Percentiles rank a stretch among this genome's conserved stretches.
Conservation (phyloP, 2,329 filamentous ascomycete species). For the Lasiodiplodia hormozganensis region DNA sequence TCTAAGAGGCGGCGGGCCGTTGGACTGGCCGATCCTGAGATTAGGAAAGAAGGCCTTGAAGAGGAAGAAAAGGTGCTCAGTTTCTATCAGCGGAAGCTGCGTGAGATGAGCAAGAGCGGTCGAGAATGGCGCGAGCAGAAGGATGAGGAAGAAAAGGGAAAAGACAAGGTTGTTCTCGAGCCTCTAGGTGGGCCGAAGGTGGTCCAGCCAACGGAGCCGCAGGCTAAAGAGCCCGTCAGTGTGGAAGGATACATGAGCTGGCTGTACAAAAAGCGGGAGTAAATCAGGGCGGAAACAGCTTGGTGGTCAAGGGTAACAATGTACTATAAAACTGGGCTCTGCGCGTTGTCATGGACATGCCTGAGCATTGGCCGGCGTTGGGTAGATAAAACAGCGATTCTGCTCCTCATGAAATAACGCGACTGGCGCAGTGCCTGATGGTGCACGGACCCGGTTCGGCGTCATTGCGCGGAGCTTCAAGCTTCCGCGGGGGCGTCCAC, state of each 20-base stretch:
- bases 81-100: slow-evolving; percentile 55
- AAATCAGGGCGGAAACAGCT: not conserved
- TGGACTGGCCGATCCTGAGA: not conserved
- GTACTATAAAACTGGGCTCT: not conserved
- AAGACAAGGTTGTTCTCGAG: slow-evolving; percentile 18
- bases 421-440: not conserved
- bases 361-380: not conserved
- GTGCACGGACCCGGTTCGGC: slow-evolving; percentile 7
- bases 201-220: not conserved
- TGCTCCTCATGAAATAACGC: not conserved
- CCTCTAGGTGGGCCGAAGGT: not conserved
- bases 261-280: slow-evolving; percentile 10
- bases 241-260: slow-evolving; percentile 25
- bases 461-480: slow-evolving; percentile 4
- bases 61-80: slow-evolving; percentile 42
- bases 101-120: slow-evolving; percentile 62
- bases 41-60: slow-evolving; percentile 40
- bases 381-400: not conserved
- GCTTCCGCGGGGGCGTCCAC: slow-evolving; percentile 18
- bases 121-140: slow-evolving; percentile 63
- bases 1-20: slow-evolving; percentile 54
- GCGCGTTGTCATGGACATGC: not conserved
- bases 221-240: not conserved
- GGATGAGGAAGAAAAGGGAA: slow-evolving; percentile 47
- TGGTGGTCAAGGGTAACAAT: not conserved